Conservation (phyloP, 805 yeast species). For the Saccharomycopsis sp. region DNA sequence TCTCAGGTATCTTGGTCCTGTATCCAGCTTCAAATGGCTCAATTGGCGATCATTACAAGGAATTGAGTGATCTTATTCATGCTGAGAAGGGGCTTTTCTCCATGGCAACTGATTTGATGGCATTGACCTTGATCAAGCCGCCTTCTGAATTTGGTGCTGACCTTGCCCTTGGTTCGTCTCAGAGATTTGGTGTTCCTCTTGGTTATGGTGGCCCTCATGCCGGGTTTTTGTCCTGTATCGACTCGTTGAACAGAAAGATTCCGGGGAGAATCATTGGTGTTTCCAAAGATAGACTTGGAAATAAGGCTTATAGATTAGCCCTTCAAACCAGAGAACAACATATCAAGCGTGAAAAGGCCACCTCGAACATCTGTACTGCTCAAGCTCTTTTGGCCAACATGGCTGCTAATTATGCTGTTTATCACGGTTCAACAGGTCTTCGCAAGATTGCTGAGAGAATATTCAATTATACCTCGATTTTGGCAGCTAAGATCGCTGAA, state of each 20-base stretch:
- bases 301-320: constrained; percentile 85
- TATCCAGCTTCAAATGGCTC: constrained; percentile 88
- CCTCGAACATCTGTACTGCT: constrained; percentile 96
- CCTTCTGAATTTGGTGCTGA: constrained; percentile 89
- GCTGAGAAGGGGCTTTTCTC: constrained; percentile 66
- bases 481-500: constrained; percentile 52
- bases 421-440: constrained; percentile 90
- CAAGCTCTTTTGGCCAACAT: constrained; percentile 95
- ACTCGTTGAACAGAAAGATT: constrained; percentile 77
- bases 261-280: constrained; percentile 96
- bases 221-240: constrained; percentile 88
- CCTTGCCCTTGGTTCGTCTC: constrained; percentile 86
- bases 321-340: constrained; percentile 98
- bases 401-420: constrained; percentile 92
- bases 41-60: constrained; percentile 42
- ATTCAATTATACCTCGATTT: constrained; percentile 61
- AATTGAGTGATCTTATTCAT: constrained; percentile 62
- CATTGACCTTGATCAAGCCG: constrained; percentile 76
- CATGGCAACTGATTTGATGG: constrained; percentile 88
- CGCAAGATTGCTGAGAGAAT: constrained; percentile 71
- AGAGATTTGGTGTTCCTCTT: constrained; percentile 95
- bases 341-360: constrained; percentile 94
- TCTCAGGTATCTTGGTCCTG: constrained; percentile 82
- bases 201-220: constrained; percentile 99
- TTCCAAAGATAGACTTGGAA: constrained; percentile 85